phyloP scores from a whole-genome alignment of 768 basidiomycete species.

The Boletus rubescentipes region DNA sequence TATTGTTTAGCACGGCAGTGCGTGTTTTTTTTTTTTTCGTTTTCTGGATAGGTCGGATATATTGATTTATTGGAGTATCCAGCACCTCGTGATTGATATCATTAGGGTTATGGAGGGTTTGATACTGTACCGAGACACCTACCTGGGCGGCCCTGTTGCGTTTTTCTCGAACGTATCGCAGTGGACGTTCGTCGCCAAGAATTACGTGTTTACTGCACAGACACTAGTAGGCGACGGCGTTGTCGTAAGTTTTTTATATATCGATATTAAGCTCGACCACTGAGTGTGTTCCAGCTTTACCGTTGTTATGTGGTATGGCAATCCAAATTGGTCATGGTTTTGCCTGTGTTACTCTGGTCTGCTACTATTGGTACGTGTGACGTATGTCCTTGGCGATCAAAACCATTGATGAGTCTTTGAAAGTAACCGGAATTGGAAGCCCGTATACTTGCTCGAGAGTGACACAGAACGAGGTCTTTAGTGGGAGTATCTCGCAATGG shows the following conservation, averaged over 20 bases:
- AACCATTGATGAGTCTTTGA: neutral
- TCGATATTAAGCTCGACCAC: neutral
- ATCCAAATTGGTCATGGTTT: neutral
- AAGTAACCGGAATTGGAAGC: neutral
- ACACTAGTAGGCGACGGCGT: constrained; percentile 26
- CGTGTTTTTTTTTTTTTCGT: no score
- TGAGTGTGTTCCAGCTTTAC: neutral
- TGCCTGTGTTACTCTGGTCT: neutral
- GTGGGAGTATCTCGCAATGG: neutral
- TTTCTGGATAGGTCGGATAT: no score
- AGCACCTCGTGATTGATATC: neutral
- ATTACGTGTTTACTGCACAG: constrained; percentile 14
- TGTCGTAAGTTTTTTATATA: constrained; percentile 12
- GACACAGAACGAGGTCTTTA: neutral
- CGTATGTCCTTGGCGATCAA: no score
- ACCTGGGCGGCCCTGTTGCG: neutral
- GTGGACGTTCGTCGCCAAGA: constrained; percentile 27
- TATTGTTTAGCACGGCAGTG: no score
- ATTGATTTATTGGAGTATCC: neutral
- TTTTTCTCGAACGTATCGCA: neutral
- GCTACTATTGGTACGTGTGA: neutral
- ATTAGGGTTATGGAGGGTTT: neutral
- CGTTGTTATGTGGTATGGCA: neutral
- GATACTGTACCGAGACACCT: neutral
- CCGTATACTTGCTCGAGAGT: neutral